phyloP scores from a whole-genome alignment of 805 yeast genomes.

The Yarrowia phangngaensis region DNA sequence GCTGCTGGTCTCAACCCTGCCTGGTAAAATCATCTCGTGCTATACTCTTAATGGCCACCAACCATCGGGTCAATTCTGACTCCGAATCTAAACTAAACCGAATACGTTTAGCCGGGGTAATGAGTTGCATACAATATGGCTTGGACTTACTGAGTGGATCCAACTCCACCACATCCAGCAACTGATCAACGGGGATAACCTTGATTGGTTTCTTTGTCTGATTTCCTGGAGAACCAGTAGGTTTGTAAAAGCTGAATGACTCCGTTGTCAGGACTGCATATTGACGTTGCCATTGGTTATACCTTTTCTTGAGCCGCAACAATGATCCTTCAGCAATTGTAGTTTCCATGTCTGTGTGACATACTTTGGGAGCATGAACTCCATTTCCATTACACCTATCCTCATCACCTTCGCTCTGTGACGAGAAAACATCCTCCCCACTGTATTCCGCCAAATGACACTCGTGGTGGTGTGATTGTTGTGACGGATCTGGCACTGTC shows the following conservation, averaged over 20 bases:
- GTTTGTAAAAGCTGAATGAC: slow-evolving; percentile 44
- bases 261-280: slow-evolving; percentile 46
- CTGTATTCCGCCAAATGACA: no score
- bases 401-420: slow-evolving; percentile 23
- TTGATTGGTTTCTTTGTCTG: slow-evolving; percentile 30
- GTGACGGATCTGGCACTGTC: no score
- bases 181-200: slow-evolving; percentile 23
- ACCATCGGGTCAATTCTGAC: slow-evolving; percentile 49
- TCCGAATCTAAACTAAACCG: slow-evolving; percentile 47
- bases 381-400: slow-evolving; percentile 27
- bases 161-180: slow-evolving; percentile 45
- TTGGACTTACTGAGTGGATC: slow-evolving; percentile 47
- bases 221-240: slow-evolving; percentile 26
- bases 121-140: slow-evolving; percentile 47
- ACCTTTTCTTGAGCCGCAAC: slow-evolving; percentile 43
- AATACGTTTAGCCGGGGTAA: slow-evolving; percentile 47
- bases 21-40: slow-evolving; percentile 8
- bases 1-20: neutral
- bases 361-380: neutral
- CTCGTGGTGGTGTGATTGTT: no score
- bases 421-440: slow-evolving; percentile 21
- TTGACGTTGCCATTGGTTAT: slow-evolving; percentile 49
- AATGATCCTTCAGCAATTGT: slow-evolving; percentile 45
- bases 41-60: slow-evolving; percentile 44
- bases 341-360: slow-evolving; percentile 37